These are phyloP conservation scores for Hirsutella minnesotensis DNA, from an alignment of 2,329 filamentous ascomycete genomes.

Conservation along the genomic window DNA sequence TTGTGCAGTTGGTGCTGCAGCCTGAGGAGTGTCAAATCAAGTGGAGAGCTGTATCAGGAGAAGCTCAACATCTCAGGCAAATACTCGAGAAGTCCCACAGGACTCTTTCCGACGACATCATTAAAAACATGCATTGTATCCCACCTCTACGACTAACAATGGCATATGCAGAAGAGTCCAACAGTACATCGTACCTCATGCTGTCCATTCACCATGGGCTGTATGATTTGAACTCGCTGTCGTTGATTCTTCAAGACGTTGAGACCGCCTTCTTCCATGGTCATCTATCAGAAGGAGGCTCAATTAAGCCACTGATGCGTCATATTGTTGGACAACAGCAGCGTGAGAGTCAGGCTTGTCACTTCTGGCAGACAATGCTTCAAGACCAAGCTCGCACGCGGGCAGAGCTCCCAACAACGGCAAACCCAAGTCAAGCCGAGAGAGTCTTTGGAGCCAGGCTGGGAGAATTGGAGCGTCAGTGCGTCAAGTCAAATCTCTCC, in stretches of 20 bases:
- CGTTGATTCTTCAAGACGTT: constrained; percentile 20
- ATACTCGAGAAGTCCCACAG: not conserved
- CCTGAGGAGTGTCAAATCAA: constrained; percentile 5
- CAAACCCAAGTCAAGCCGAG: not conserved
- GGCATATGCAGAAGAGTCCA: constrained; percentile 10
- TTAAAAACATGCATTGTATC: not conserved
- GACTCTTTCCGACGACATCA: not conserved
- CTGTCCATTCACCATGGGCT: constrained; percentile 23
- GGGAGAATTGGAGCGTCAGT: not conserved
- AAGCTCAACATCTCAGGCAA: not conserved
- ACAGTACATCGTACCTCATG: constrained; percentile 12
- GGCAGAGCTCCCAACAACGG: not conserved
- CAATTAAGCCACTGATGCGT: not conserved
- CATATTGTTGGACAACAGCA: not conserved
- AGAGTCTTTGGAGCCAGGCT: not conserved
- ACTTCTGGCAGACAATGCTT: not conserved
- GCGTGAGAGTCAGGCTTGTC: constrained; percentile 11
- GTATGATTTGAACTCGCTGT: constrained; percentile 22
- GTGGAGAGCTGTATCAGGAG: constrained; percentile 7
- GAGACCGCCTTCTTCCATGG: constrained; percentile 8
- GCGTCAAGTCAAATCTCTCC: constrained; percentile 9
- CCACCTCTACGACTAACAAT: not conserved
- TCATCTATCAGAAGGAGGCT: not conserved
- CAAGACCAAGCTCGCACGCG: not conserved
- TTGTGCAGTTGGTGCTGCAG: constrained; percentile 19